Evolutionary conservation across 1,284 basidiomycete genomes (phyloP).

Genomic region (Ceratobasidium sp.): DNA sequence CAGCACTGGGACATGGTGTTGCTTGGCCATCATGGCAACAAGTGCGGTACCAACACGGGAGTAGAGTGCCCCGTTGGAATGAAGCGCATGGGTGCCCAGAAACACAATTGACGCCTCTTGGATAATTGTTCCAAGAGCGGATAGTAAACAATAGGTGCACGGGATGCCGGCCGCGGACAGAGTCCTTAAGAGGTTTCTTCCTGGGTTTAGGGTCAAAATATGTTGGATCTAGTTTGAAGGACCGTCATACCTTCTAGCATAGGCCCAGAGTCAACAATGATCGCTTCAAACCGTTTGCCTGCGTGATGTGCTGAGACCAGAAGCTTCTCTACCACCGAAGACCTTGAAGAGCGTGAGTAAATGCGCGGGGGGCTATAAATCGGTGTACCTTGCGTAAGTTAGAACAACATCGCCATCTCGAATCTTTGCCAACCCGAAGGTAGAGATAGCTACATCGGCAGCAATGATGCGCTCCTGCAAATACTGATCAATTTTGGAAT

Average conservation of each 20-base stretch:
- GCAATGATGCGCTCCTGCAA: conserved; percentile 93
- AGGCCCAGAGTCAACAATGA: conserved; percentile 94
- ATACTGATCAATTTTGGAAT: conserved; percentile 90
- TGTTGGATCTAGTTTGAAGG: not conserved
- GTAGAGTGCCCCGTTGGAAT: conserved; percentile 94
- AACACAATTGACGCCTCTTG: conserved; percentile 82
- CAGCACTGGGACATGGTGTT: conserved; percentile 88
- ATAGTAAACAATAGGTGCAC: conserved; percentile 90
- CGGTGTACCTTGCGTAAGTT: conserved; percentile 82
- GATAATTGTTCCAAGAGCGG: conserved; percentile 86
- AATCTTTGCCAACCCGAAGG: conserved; percentile 90
- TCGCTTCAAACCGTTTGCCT: conserved; percentile 83
- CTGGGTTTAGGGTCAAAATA: conserved; percentile 52
- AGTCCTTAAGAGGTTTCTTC: conserved; percentile 78
- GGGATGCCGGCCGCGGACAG: conserved; percentile 79
- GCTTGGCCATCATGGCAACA: conserved; percentile 95
- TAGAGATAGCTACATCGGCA: conserved; percentile 92
- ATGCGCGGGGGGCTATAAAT: conserved; percentile 41
- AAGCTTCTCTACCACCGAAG: conserved; percentile 92
- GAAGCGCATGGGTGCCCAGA: conserved; percentile 91
- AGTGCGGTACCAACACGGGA: conserved; percentile 94
- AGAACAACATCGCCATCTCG: conserved; percentile 92
- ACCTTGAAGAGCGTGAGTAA: conserved; percentile 58
- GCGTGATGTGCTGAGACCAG: conserved; percentile 79
- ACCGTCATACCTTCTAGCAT: conserved; percentile 79